These are phyloP conservation scores for Podaxis sp. DNA, from an alignment of 768 basidiomycete species.

Conservation along the genomic window DNA sequence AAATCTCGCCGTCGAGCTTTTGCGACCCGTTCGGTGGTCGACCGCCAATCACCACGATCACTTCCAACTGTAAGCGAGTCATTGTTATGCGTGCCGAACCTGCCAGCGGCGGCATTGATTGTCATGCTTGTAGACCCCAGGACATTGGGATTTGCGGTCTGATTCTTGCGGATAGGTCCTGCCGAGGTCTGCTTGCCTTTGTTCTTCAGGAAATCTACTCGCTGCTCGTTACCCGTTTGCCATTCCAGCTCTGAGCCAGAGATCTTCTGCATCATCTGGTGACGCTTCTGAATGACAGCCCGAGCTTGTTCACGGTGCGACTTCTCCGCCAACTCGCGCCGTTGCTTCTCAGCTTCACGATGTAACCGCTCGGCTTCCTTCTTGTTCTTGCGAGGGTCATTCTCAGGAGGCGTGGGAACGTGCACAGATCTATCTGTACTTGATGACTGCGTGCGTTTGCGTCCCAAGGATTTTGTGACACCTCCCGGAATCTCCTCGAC, in stretches of 20 bases:
- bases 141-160: constrained; percentile 32
- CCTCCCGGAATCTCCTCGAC: constrained; percentile 63
- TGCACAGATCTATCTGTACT: constrained; percentile 73
- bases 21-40: constrained; percentile 53
- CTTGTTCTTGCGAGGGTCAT: constrained; percentile 59
- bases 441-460: constrained; percentile 78
- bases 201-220: constrained; percentile 39
- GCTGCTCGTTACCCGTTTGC: constrained; percentile 49
- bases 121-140: constrained; percentile 40
- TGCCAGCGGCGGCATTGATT: constrained; percentile 61
- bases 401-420: constrained; percentile 48
- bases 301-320: constrained; percentile 85
- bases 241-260: constrained; percentile 61
- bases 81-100: constrained; percentile 36
- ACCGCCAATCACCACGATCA: constrained; percentile 49
- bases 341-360: constrained; percentile 82
- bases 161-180: constrained; percentile 60
- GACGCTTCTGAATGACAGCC: constrained; percentile 90
- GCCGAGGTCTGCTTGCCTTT: constrained; percentile 57
- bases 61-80: constrained; percentile 27
- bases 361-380: constrained; percentile 79
- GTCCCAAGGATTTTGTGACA: constrained; percentile 46
- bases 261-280: constrained; percentile 65
- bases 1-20: constrained; percentile 83
- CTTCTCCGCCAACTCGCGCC: constrained; percentile 72